phyloP scores from a whole-genome alignment of 164 flowering plant genomes.

The Vitis amurensis region DNA sequence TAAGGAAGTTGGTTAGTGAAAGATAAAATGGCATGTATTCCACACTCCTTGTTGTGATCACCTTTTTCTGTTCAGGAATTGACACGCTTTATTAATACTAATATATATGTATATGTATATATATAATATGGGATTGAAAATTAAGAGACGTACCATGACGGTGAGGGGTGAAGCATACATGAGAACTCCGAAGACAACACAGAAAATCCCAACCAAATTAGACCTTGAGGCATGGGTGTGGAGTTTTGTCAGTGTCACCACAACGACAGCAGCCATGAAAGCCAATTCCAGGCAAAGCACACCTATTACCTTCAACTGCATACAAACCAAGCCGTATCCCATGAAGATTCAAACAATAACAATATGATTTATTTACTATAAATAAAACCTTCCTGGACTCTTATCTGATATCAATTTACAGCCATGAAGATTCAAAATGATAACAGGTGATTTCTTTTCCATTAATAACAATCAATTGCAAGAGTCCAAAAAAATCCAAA shows the following conservation, averaged over 20 bases:
- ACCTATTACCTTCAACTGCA: conserved; percentile 29
- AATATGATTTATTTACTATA: no score
- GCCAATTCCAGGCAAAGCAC: conserved; percentile 19
- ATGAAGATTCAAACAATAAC: no score
- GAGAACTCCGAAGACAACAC: conserved; percentile 41
- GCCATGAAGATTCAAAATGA: no score
- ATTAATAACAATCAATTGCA: no score
- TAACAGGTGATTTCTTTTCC: no score
- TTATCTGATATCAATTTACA: no score
- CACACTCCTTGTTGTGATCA: conserved; percentile 70
- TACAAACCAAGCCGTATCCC: neutral
- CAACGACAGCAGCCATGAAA: conserved; percentile 26
- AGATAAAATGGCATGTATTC: conserved; percentile 65
- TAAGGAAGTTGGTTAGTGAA: conserved; percentile 41
- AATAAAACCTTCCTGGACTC: no score
- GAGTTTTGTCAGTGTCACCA: conserved; percentile 18
- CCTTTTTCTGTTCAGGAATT: conserved; percentile 43
- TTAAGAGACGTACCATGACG: conserved; percentile 37
- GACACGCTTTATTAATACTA: no score
- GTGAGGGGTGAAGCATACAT: conserved; percentile 75
- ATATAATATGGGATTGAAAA: neutral
- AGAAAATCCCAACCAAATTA: conserved; percentile 50
- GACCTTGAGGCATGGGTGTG: conserved; percentile 34
- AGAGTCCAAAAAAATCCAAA: no score
- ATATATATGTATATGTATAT: no score